phyloP scores from a whole-genome alignment of 2,329 filamentous ascomycete species.

The Fusarium subtropicale region DNA sequence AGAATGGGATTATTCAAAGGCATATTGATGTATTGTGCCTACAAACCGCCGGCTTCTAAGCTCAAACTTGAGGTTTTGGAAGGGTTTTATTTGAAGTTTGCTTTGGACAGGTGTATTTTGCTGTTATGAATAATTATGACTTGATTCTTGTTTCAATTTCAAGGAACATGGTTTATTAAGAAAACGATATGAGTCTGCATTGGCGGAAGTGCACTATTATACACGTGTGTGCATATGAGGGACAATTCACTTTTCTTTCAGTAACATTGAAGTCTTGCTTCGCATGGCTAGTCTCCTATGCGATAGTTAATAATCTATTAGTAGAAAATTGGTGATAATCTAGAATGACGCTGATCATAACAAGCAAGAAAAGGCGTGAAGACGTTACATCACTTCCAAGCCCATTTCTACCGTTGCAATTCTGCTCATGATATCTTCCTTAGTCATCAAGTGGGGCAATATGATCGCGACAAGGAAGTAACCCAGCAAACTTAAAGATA shows the following conservation, averaged over 20 bases:
- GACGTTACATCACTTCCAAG: constrained; percentile 7
- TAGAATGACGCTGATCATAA: neutral
- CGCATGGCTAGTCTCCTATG: too few species aligned
- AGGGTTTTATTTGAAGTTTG: constrained; percentile 10
- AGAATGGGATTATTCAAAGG: constrained; percentile 26
- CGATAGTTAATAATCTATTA: too few species aligned
- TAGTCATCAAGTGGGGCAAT: constrained; percentile 37
- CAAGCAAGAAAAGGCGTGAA: neutral
- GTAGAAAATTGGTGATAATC: neutral
- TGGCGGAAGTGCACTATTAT: neutral
- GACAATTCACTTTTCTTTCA: constrained; percentile 6
- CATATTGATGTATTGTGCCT: constrained; percentile 7
- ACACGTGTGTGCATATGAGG: constrained; percentile 9
- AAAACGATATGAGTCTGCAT: constrained; percentile 3
- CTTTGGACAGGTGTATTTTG: constrained; percentile 20
- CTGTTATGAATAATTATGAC: constrained; percentile 39
- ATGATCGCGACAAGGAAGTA: constrained; percentile 25
- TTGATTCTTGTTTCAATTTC: constrained; percentile 21
- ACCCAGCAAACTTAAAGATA: neutral
- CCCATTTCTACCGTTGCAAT: neutral
- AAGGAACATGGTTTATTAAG: neutral
- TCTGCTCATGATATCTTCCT: constrained; percentile 17
- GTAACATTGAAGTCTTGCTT: neutral
- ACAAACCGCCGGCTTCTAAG: constrained; percentile 7
- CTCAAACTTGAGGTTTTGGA: constrained; percentile 13